Evolutionary conservation across 352 stramenopile genomes (phyloP).

Genomic region (Pythium angustatum): DNA sequence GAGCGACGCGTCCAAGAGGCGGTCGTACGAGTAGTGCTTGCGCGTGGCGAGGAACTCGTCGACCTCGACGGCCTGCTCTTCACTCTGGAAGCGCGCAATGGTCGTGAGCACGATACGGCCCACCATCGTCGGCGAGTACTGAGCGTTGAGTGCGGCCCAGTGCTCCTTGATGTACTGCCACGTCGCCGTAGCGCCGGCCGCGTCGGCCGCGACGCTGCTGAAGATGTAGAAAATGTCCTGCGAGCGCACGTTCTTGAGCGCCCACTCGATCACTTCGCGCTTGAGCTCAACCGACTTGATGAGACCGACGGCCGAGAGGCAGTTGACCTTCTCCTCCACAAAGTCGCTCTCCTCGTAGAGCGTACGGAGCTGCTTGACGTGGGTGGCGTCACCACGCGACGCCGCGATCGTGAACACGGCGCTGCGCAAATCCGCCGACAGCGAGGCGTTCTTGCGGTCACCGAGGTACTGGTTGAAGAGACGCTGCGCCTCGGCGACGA

Average conservation of each 20-base stretch:
- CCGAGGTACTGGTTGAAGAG: conserved; percentile 61
- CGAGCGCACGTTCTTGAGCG: conserved; percentile 63
- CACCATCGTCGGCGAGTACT: conserved; percentile 63
- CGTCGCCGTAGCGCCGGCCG: conserved; percentile 44
- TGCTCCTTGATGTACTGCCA: conserved; percentile 80
- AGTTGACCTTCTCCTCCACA: conserved; percentile 82
- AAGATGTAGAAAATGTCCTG: conserved; percentile 87
- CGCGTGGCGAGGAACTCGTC: conserved; percentile 61
- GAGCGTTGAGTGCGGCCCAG: conserved; percentile 62
- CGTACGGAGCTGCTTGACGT: conserved; percentile 49
- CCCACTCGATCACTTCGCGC: conserved; percentile 67
- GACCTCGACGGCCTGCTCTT: conserved; percentile 51
- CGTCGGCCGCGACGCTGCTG: conserved; percentile 64
- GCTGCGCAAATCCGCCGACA: conserved; percentile 64
- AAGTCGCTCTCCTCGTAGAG: conserved; percentile 77
- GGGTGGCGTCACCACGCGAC: conserved; percentile 40
- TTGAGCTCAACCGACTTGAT: conserved; percentile 63
- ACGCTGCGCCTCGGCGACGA: conserved; percentile 52
- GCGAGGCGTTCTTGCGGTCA: conserved; percentile 38
- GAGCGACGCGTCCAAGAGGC: conserved; percentile 61
- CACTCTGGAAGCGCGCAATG: conserved; percentile 65
- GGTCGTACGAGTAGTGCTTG: conserved; percentile 70
- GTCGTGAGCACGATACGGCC: conserved; percentile 69
- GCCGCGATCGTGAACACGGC: conserved; percentile 66
- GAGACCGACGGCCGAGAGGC: conserved; percentile 66